Evolutionary conservation across 2,329 filamentous ascomycete genomes (phyloP), one percentile per base, ranked within the genome.

Genomic region (Pyricularia sp.): DNA sequence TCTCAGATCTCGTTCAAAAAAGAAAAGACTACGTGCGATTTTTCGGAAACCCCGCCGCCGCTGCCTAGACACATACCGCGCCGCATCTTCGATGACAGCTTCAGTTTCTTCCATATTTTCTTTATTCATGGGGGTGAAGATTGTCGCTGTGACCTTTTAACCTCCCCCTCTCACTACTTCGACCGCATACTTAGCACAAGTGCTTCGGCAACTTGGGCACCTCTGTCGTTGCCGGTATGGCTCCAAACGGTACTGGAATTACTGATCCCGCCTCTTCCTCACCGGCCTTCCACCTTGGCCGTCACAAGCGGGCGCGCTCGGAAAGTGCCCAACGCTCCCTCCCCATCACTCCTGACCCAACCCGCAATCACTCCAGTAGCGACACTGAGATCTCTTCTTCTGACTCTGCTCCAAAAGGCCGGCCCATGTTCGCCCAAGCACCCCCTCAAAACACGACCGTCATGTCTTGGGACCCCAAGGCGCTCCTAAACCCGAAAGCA

Each of bases 401-500:
- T 30, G 36, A 9, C 65, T 58, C 17, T 55, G 33, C 33, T 23
- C 20, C 59, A 50, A 23, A 63, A 68, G 66, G 55, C 66, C 66
- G 58, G 30, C 66, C 66, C n/a, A 30, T 59, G 28, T 26, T 73
- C 76, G 74, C 66, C 76, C 74, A 71, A 71, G 72, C 36, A 68
- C 67, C 63, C 33, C 75, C 67, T 66, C 74, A 70, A 33, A 64
- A 28, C 42, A 61, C 28, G 28, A 42, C 26, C 69, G 69, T 63
- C 64, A 72, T 73, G 72, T 68, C 69, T 68, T 75, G 74, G 74
- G 70, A 71, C 70, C 77, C 80, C n/a, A 76, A 77, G 64, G 75
- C 76, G 17, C 71, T 82, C 67, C 75, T 82, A 66, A 79, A 82
- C 72, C 80, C 81, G 26, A 73, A 73, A 69, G 71, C 70, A 61